phyloP scores from a whole-genome alignment of 2,329 filamentous ascomycete genomes.

The Ustulina deusta region DNA sequence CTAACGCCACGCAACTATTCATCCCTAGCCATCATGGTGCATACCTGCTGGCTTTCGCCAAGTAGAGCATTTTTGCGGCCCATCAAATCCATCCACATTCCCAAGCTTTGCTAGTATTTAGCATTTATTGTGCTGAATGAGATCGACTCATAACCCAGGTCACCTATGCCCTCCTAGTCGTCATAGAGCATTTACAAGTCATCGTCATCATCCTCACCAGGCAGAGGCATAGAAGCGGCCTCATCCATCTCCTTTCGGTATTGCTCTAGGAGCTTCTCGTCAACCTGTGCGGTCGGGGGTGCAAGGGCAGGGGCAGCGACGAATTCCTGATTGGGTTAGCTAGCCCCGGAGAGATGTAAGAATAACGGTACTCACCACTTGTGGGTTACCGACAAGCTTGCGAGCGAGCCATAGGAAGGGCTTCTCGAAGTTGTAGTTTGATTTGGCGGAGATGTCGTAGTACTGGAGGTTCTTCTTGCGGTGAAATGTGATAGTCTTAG shows the following conservation, averaged over 20 bases:
- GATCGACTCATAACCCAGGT: conserved; percentile 31
- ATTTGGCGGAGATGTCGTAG: conserved; percentile 99
- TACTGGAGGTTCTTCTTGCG: conserved; percentile 99
- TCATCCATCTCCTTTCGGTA: conserved; percentile 90
- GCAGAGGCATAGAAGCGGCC: conserved; percentile 85
- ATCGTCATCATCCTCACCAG: conserved; percentile 90
- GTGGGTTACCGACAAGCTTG: conserved; percentile 96
- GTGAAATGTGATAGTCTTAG: conserved; percentile 99
- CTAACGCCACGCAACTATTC: conserved; percentile 45
- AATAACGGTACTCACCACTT: conserved; percentile 69
- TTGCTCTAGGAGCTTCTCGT: conserved; percentile 81
- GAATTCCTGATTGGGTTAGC: conserved; percentile 76
- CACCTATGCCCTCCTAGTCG: conserved; percentile 34
- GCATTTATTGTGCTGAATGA: conserved; percentile 28
- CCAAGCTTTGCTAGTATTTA: conserved; percentile 31
- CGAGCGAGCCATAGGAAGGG: conserved; percentile 99
- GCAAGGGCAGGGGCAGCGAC: conserved; percentile 95
- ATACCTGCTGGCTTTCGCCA: conserved; percentile 45
- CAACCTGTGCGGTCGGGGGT: conserved; percentile 90
- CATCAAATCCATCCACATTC: conserved; percentile 44
- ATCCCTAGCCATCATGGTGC: conserved; percentile 40
- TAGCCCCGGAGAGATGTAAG: conserved; percentile 41
- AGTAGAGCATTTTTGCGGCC: conserved; percentile 46
- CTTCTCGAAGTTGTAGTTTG: conserved; percentile 99
- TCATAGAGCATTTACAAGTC: conserved; percentile 63